Conservation (phyloP, 1,284 basidiomycete genomes). For the Boletellus deceptivus region DNA sequence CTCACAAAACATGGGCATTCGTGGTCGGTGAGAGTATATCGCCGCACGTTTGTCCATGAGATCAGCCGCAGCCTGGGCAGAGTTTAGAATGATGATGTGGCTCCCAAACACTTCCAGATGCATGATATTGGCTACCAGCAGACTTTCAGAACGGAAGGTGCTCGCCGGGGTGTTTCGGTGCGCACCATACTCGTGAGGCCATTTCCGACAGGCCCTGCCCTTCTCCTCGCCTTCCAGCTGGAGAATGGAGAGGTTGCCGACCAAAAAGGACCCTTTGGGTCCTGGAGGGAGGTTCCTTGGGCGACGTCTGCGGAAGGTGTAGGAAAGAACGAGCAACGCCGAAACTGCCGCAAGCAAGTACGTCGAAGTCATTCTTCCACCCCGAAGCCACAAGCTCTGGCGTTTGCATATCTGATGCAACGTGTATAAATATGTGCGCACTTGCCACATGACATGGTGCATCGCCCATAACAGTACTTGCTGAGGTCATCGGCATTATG, state of each 20-base stretch:
- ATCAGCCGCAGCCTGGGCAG: conserved; percentile 6
- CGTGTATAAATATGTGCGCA: no score
- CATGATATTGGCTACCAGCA: conserved; percentile 3
- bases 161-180: background rate
- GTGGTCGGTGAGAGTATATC: conserved; percentile 14
- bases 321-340: background rate
- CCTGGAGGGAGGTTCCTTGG: conserved; percentile 8
- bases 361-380: background rate
- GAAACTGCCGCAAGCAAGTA: background rate
- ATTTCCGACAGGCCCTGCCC: background rate
- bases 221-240: background rate
- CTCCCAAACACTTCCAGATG: conserved; percentile 2
- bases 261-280: conserved; percentile 7
- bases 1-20: conserved; percentile 12
- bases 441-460: no score
- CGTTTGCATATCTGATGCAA: no score
- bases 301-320: background rate
- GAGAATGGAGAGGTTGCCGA: conserved; percentile 6
- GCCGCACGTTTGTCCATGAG: conserved; percentile 16
- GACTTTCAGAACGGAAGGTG: background rate
- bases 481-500: no score
- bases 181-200: conserved; percentile 10
- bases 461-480: no score
- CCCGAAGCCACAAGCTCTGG: no score
- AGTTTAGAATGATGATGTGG: conserved; percentile 10